phyloP scores from a whole-genome alignment of 768 basidiomycete genomes.

The Suillus weaverae region DNA sequence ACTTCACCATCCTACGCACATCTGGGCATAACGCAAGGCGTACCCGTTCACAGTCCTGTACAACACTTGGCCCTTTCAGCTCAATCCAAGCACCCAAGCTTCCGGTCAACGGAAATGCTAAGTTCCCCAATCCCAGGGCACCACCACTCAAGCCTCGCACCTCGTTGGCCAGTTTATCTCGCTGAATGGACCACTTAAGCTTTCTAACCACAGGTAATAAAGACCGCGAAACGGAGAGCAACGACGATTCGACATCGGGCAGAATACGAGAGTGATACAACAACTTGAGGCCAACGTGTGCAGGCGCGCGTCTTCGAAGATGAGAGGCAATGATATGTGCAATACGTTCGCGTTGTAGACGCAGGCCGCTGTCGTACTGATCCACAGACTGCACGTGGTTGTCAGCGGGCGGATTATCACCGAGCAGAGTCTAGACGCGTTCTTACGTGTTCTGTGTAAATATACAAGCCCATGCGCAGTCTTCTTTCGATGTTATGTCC shows the following conservation, averaged over 20 bases:
- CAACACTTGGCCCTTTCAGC: conserved; percentile 45
- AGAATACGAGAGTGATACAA: conserved; percentile 54
- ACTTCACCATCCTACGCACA: conserved; percentile 54
- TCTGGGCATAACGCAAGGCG: conserved; percentile 69
- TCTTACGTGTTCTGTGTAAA: conserved; percentile 58
- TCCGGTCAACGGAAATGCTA: conserved; percentile 30
- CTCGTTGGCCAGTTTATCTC: conserved; percentile 58
- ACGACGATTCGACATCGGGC: conserved; percentile 65
- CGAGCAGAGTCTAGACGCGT: conserved; percentile 21
- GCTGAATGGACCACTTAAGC: conserved; percentile 71
- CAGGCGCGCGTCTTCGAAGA: conserved; percentile 47
- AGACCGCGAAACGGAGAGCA: conserved; percentile 53
- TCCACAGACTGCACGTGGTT: conserved; percentile 50
- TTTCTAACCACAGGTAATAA: conserved; percentile 64
- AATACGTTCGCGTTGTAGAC: conserved; percentile 55
- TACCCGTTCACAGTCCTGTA: conserved; percentile 64
- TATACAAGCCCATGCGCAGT: conserved; percentile 66
- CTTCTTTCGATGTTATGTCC: conserved; percentile 65
- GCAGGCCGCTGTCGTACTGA: conserved; percentile 62
- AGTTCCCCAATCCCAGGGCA: conserved; percentile 23
- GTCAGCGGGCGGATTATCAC: neutral
- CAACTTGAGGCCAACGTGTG: conserved; percentile 39
- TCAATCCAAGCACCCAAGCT: conserved; percentile 59
- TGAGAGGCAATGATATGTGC: conserved; percentile 52
- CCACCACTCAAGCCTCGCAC: conserved; percentile 45